Conservation (phyloP, 495 filamentous ascomycete genomes). For the Penicillium soppii region DNA sequence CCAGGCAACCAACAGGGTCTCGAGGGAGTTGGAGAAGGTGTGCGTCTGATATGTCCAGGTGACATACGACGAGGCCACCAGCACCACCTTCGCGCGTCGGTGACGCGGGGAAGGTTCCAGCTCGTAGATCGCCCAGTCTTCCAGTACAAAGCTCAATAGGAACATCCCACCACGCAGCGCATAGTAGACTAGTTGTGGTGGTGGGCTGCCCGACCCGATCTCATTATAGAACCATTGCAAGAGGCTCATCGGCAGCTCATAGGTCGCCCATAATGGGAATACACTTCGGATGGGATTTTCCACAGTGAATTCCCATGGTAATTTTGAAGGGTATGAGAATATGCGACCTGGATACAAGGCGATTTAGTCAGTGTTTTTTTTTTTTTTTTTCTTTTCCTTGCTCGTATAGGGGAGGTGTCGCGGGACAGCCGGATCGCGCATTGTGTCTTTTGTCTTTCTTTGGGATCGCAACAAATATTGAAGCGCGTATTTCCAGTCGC, state of each 20-base stretch:
- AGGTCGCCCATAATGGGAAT: constrained; percentile 93
- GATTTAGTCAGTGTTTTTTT: constrained; percentile 4
- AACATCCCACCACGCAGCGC: constrained; percentile 86
- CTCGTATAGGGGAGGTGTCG: constrained; percentile 13
- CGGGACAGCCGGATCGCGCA: constrained; percentile 7
- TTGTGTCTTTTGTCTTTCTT: neutral
- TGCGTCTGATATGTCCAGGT: constrained; percentile 99
- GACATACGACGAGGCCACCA: constrained; percentile 94
- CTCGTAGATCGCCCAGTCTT: constrained; percentile 96
- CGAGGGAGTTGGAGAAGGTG: constrained; percentile 96
- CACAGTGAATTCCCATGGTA: constrained; percentile 94
- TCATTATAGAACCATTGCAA: constrained; percentile 82
- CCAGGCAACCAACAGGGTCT: constrained; percentile 90
- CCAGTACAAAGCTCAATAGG: constrained; percentile 87
- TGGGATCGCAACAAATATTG: neutral
- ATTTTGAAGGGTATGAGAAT: constrained; percentile 79
- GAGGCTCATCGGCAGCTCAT: constrained; percentile 88
- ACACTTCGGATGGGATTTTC: constrained; percentile 84
- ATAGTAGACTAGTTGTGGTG: constrained; percentile 83
- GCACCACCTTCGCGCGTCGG: constrained; percentile 66
- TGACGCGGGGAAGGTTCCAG: constrained; percentile 72
- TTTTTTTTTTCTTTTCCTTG: neutral
- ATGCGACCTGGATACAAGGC: constrained; percentile 69
- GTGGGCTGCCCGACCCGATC: constrained; percentile 48
- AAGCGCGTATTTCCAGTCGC: neutral